These are phyloP conservation scores for Ophiostoma novo-ulmi DNA, from an alignment of 2,329 filamentous ascomycete species.

Conservation along the genomic window DNA sequence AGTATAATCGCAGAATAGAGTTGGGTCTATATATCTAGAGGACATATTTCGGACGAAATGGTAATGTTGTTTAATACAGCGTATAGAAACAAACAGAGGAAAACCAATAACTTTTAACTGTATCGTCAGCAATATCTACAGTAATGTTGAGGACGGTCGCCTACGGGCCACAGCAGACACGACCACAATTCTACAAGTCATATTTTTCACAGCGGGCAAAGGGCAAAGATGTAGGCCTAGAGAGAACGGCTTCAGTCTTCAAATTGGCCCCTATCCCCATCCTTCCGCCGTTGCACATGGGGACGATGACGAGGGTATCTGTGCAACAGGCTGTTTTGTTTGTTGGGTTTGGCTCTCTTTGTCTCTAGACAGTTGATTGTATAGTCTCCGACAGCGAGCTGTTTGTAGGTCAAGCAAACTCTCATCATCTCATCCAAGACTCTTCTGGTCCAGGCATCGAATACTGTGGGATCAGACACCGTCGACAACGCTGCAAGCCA, in stretches of 20 bases:
- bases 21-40: background rate
- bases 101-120: background rate
- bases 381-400: background rate
- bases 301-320: background rate
- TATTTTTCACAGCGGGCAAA: background rate
- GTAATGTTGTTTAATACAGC: background rate
- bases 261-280: background rate
- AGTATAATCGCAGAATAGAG: background rate
- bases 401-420: background rate
- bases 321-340: background rate
- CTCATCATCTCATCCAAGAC: background rate
- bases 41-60: background rate
- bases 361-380: background rate
- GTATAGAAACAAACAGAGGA: background rate
- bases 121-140: background rate
- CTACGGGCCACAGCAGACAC: slow-evolving; percentile 18
- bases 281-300: slow-evolving; percentile 1
- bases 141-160: background rate
- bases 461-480: background rate
- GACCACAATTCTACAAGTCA: slow-evolving; percentile 18
- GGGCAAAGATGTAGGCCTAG: background rate
- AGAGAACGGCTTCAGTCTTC: background rate
- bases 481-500: background rate
- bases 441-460: background rate
- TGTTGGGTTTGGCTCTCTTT: background rate